These are phyloP conservation scores for Aegle marmelos DNA, from an alignment of 345 rosid species.

Conservation along the genomic window DNA sequence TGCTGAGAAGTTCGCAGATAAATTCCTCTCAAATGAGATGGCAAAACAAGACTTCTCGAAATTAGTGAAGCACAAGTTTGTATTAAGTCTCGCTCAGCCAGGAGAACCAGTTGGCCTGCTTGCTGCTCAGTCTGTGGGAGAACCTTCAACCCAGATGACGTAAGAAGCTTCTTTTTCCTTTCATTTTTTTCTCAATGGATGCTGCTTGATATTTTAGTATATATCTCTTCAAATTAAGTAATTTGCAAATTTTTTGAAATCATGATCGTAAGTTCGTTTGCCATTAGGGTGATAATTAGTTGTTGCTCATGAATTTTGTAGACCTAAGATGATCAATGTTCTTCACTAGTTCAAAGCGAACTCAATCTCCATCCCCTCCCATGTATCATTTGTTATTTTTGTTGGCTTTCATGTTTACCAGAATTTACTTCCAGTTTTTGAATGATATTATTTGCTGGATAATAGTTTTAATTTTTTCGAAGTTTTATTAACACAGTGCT, in stretches of 20 bases:
- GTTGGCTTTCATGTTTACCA: background rate
- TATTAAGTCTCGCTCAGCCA: conserved; percentile 92
- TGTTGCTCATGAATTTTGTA: background rate
- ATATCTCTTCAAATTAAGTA: background rate
- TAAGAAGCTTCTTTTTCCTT: conserved; percentile 39
- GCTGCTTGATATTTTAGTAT: background rate
- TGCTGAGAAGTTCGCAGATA: conserved; percentile 56
- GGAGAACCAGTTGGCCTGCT: conserved; percentile 99
- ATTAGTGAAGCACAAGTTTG: conserved; percentile 63
- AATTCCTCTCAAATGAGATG: conserved; percentile 37
- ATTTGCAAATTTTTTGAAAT: background rate
- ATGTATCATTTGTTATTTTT: background rate
- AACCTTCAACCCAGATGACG: conserved; percentile 99
- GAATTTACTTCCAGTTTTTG: background rate
- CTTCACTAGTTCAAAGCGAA: background rate
- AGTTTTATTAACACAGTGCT: background rate
- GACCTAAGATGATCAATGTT: background rate
- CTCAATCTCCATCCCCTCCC: background rate
- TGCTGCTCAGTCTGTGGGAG: conserved; percentile 99
- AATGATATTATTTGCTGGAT: background rate
- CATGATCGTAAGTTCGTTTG: background rate
- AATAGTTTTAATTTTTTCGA: background rate
- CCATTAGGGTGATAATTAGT: background rate
- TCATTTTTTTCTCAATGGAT: conserved; percentile 10
- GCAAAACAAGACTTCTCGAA: conserved; percentile 48